Evolutionary conservation across 2,329 filamentous ascomycete genomes (phyloP), one percentile per base, ranked within the genome.

Genomic region (Paraphoma chrysanthemicola): DNA sequence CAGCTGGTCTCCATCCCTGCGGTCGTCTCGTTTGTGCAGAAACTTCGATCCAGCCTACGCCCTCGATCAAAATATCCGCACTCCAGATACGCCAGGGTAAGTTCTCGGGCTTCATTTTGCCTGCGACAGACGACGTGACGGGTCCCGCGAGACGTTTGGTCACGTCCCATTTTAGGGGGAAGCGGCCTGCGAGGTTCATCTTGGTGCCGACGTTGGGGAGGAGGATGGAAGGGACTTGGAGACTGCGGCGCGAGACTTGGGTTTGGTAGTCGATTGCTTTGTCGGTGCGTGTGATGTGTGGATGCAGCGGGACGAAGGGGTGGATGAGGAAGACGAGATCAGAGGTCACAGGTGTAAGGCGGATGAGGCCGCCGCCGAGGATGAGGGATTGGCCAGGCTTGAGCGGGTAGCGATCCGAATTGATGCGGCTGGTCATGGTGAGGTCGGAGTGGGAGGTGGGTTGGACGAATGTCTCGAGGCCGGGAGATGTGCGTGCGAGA

Each of bases 21-120:
- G 68, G 68, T 0, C 69, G 71, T 1, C 94, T 86, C 9, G 96
- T 86, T 77, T 99, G 94, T 3, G 89, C 89, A 0, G 88, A 88
- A 41, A 99, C 77, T 77, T 99, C 95, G 2, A 99, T 85, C 91
- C 96, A 99, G 7, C 95, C 95, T 28, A 93, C 89, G 1, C 95
- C 93, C 74, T 98, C 94, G 48, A 99, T 88, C 12, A 99, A 80
- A 23, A 99, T 87, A 71, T 99, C 96, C 0, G 89, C 85, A 8
- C 90, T 87, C 57, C 95, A 83, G 2, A 98, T 87, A 12, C 86
- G 85, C 76, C 93, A 99, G 0, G 93, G 92, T 4, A 98, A 80
- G 14, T 82, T 80, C 1, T 91, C 87, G 0, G 90, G 83, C 53
- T 85, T 87, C 44, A 89, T 80, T 39, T 84, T 87, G 44, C 84